Conservation (phyloP, 805 yeast genomes). For the Ogataea philodendri region DNA sequence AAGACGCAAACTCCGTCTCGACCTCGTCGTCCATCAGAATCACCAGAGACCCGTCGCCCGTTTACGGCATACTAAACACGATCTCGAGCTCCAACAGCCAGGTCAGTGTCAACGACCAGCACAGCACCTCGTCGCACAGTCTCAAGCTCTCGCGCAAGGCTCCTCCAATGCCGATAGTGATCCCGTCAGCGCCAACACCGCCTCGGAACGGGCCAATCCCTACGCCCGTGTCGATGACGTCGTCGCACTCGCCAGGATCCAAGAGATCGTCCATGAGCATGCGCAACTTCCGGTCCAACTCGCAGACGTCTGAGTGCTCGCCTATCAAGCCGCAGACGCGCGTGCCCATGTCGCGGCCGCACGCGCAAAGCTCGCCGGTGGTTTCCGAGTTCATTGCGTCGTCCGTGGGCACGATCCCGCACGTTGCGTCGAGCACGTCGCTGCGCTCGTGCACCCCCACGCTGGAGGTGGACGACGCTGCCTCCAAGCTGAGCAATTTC, state of each 20-base stretch:
- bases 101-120: slow-evolving; percentile 7
- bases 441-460: slow-evolving; percentile 4
- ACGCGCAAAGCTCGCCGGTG: slow-evolving; percentile 14
- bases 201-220: slow-evolving; percentile 11
- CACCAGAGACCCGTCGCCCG: slow-evolving; percentile 22
- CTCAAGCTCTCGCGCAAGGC: slow-evolving; percentile 12
- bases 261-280: slow-evolving; percentile 34
- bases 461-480: slow-evolving; percentile 28
- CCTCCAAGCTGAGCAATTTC: slow-evolving; percentile 30
- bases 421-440: no score
- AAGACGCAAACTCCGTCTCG: slow-evolving; percentile 17
- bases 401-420: no score
- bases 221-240: slow-evolving; percentile 9
- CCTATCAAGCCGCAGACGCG: slow-evolving; percentile 20
- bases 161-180: slow-evolving; percentile 8
- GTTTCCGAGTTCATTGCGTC: slow-evolving; percentile 2
- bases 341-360: slow-evolving; percentile 7
- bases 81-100: slow-evolving; percentile 15
- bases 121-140: background rate
- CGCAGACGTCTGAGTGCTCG: slow-evolving; percentile 28
- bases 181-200: slow-evolving; percentile 9
- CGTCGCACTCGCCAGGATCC: slow-evolving; percentile 28
- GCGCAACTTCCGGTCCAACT: slow-evolving; percentile 34
- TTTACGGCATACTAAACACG: slow-evolving; percentile 9
- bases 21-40: slow-evolving; percentile 17